A percentile compares a stretch with the other conserved stretches of the same genome.
These are phyloP conservation scores for Sonneratia alba DNA, from an alignment of 345 rosid species.

Conservation along the genomic window DNA sequence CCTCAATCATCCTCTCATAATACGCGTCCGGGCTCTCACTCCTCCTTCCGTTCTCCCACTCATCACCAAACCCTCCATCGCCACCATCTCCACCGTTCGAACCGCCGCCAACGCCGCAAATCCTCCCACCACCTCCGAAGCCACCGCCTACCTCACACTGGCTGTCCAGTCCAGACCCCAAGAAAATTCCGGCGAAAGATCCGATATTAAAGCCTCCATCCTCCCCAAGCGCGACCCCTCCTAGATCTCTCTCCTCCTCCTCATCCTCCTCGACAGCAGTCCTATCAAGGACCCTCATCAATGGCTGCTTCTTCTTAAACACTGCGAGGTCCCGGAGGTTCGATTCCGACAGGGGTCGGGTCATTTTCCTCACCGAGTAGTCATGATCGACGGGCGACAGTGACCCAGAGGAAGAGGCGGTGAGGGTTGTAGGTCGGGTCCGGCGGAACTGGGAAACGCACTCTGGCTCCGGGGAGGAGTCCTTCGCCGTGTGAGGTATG, in stretches of 20 bases:
- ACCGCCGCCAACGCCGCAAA: conserved; percentile 28
- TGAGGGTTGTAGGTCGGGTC: conserved; percentile 18
- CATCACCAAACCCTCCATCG: conserved; percentile 24
- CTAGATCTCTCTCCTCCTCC: conserved; percentile 16
- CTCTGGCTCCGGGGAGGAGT: conserved; percentile 37
- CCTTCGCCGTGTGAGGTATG: conserved; percentile 38
- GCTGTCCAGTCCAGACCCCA: conserved; percentile 22
- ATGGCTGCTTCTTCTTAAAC: conserved; percentile 19
- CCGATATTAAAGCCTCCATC: conserved; percentile 14
- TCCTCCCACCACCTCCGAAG: conserved; percentile 31
- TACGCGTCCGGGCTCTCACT: conserved; percentile 42
- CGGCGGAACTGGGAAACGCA: conserved; percentile 20
- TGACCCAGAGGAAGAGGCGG: conserved; percentile 30
- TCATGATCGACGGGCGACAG: conserved; percentile 18
- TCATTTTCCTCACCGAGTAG: conserved; percentile 26
- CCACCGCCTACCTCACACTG: conserved; percentile 24
- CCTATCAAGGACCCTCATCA: conserved; percentile 17
- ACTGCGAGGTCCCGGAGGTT: conserved; percentile 33
- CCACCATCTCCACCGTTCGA: conserved; percentile 35
- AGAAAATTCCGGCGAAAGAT: conserved; percentile 3
- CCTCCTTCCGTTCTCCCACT: conserved; percentile 25
- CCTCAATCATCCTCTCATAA: conserved; percentile 74
- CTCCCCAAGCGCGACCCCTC: conserved; percentile 1
- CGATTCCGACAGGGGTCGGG: conserved; percentile 46
- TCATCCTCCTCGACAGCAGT: conserved; percentile 26